phyloP scores from a whole-genome alignment of 768 basidiomycete genomes.

The Termitomyces sp. region DNA sequence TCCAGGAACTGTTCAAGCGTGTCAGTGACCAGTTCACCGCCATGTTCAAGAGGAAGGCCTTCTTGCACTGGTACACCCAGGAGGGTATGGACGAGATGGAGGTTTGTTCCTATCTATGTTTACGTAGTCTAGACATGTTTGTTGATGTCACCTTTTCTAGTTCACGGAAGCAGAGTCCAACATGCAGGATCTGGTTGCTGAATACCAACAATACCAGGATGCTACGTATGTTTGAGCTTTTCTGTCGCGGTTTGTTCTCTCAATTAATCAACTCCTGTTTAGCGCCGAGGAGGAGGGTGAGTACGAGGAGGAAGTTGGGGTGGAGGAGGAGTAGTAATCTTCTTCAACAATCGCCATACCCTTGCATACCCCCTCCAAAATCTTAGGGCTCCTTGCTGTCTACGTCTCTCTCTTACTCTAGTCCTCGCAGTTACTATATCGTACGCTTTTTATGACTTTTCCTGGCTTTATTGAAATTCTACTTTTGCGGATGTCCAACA shows the following conservation, averaged over 20 bases:
- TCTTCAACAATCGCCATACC: constrained; percentile 21
- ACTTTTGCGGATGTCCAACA: constrained; percentile 26
- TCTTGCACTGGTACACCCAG: constrained; percentile 99
- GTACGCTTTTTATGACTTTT: constrained; percentile 35
- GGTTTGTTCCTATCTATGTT: constrained; percentile 30
- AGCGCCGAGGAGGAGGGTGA: constrained; percentile 87
- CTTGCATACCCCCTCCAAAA: constrained; percentile 17
- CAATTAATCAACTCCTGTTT: constrained; percentile 15
- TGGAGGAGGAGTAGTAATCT: constrained; percentile 48
- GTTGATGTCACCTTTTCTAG: constrained; percentile 26
- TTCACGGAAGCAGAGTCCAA: constrained; percentile 99
- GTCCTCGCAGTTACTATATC: constrained; percentile 28
- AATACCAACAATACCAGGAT: constrained; percentile 97
- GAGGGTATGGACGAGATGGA: constrained; percentile 99
- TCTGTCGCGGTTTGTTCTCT: background rate
- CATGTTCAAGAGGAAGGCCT: constrained; percentile 99
- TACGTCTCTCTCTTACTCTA: constrained; percentile 16
- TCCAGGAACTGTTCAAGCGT: constrained; percentile 98
- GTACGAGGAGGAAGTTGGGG: constrained; percentile 75
- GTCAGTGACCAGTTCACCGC: constrained; percentile 97
- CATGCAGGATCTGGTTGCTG: constrained; percentile 98
- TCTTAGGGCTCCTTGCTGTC: constrained; percentile 10
- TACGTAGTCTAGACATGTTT: background rate
- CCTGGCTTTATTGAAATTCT: constrained; percentile 18
- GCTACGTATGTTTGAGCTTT: constrained; percentile 63